Conservation (phyloP, 345 rosid genomes). For the Hibiscus tridactylites region DNA sequence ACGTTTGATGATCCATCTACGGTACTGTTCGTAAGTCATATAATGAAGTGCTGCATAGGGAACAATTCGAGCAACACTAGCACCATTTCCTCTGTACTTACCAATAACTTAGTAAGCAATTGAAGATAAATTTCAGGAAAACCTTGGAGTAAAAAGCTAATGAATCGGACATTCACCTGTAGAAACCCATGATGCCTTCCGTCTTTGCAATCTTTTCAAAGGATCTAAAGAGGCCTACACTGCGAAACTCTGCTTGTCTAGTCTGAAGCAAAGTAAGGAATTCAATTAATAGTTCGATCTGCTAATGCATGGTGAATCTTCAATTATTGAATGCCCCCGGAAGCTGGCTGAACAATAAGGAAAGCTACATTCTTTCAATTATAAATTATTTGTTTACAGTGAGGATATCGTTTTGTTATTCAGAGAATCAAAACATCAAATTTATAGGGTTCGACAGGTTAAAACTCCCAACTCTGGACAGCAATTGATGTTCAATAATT, state of each 20-base stretch:
- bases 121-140: neutral
- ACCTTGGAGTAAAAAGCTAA: slow-evolving; percentile 4
- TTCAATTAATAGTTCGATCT: slow-evolving; percentile 11
- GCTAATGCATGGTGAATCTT: neutral
- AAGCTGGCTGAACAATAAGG: neutral
- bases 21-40: slow-evolving; percentile 87
- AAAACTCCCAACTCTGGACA: neutral
- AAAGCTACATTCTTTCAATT: neutral
- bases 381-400: neutral
- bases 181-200: slow-evolving; percentile 83
- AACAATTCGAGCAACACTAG: slow-evolving; percentile 87
- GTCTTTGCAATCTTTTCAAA: slow-evolving; percentile 62
- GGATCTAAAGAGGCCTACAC: slow-evolving; percentile 61
- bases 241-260: slow-evolving; percentile 71
- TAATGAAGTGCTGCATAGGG: slow-evolving; percentile 96
- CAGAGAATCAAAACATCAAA: neutral
- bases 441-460: neutral
- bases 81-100: slow-evolving; percentile 72
- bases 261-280: slow-evolving; percentile 44
- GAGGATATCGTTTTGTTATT: neutral
- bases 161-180: slow-evolving; percentile 42
- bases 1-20: slow-evolving; percentile 72
- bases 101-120: slow-evolving; percentile 9
- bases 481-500: neutral
- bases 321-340: neutral